Evolutionary conservation across 495 filamentous ascomycete genomes (phyloP), one percentile per base, ranked within the genome.

Genomic region (Neurospora pannonica): DNA sequence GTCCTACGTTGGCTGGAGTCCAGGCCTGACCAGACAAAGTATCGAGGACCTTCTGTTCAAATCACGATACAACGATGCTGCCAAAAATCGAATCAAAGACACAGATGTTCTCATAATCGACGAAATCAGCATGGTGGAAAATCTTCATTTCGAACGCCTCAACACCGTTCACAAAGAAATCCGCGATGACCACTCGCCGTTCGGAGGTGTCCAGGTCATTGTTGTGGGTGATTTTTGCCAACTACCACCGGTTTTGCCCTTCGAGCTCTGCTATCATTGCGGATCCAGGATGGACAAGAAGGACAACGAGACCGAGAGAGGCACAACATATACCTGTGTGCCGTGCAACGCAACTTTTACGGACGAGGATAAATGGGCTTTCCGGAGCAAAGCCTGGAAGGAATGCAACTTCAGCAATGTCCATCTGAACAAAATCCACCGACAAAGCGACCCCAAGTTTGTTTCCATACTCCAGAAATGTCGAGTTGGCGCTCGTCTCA

Each of bases 211-310:
- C 54, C 95, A 98, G 78, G 86, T 99, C 39, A 89, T 99, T 38
- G 92, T 98, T 36, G 98, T 95, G 0, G 96, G 96, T 0, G 96
- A 99, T 81, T 99, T 98, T 81, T 98, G 97, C 80, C 96, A 99
- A 79, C 81, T 99, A 19, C 94, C 96, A 0, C 95, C 95, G 0
- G 94, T 99, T 13, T 93, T 92, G 34, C 94, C 96, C 7, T 87
- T 86, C 89, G 36, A 93, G 88, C 76, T 96, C 92, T 85, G 92
- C 89, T 38, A 97, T 91, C 71, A 87, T 88, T 83, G 95, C 89
- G 74, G 89, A 87, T 78, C 91, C 89, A 76, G 92, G 88, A 11
- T 15, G 2, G 38, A 76, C 17, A 31, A 54, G 10, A 8, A 92
- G 90, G 83, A 15, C 13, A 3, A 90, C 89, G 28, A n/a, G 13